Conservation (phyloP, 495 filamentous ascomycete species). For the Staphylotrichum tortipilum region DNA sequence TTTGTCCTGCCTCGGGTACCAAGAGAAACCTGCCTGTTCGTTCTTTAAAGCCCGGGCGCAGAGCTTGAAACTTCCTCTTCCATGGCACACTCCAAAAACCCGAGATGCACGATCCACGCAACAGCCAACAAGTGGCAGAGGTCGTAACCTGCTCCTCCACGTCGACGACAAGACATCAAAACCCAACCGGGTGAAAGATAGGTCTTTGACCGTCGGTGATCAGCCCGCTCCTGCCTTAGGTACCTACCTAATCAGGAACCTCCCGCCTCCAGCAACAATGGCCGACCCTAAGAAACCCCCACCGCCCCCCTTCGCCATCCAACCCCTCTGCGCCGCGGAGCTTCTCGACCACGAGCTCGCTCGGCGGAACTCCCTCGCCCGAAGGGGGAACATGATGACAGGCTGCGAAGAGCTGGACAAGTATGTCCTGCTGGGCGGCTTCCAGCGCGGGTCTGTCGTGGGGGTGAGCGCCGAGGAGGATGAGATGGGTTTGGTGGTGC, state of each 20-base stretch:
- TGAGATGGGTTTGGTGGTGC: conserved; percentile 31
- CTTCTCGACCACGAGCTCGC: conserved; percentile 24
- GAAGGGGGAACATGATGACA: conserved; percentile 17
- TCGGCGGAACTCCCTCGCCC: conserved; percentile 10
- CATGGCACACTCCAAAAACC: too few species aligned
- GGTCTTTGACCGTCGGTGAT: too few species aligned
- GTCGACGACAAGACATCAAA: too few species aligned
- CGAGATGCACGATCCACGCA: too few species aligned
- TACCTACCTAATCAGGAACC: not conserved
- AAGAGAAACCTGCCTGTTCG: too few species aligned
- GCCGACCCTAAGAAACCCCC: not conserved
- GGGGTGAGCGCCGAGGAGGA: conserved; percentile 41
- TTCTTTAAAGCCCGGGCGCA: too few species aligned
- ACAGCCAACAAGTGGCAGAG: too few species aligned
- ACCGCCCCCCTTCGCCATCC: not conserved
- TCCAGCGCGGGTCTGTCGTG: conserved; percentile 40
- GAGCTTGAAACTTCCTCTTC: too few species aligned
- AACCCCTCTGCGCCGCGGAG: conserved; percentile 12
- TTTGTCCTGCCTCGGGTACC: too few species aligned
- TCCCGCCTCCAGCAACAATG: conserved; percentile 3
- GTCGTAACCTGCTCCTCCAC: too few species aligned
- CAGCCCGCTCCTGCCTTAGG: too few species aligned
- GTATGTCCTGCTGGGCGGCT: conserved; percentile 34
- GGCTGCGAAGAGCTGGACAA: conserved; percentile 41
- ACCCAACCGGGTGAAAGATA: too few species aligned